Base-by-base conservation (phyloP, 768 basidiomycete species). In the Dioszegia crocea region DNA sequence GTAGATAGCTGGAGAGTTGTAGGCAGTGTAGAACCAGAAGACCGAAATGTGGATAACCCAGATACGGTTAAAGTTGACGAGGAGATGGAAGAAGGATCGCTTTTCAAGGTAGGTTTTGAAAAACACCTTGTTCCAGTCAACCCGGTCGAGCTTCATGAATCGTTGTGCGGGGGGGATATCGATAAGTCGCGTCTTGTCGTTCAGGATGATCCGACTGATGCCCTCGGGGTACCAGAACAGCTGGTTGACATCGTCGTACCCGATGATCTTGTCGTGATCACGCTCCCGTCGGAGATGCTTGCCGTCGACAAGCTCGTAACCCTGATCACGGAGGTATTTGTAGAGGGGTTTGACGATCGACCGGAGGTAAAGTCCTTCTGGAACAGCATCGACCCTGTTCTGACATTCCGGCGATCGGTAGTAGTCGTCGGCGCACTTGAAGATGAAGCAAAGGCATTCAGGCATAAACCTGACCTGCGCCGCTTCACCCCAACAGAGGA, bases 161-260 rank as follows among this genome's bases (percentile, higher is more conserved):
- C 96, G 85, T 71, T 94, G 88, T 0, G 91, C 82, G 1, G 92
- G 89, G 0, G 96, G 82, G 24, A 97, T 81, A 70, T 98, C 93
- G 48, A 98, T 88, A 44, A 98, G 83, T 24, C 91, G 43, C 65
- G 90, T 91, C 84, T 91, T 94, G 81, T 97, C 91, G 17, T 80
- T 83, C 40, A 97, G 82, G 2, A 86, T 84, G 69, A 99, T 98
- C 29, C 90, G 81, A 10, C 92, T 89, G 69, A 99, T 92, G 30
- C 96, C 96, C 64, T 99, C 96, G 2, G 94, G 96, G 76, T 98
- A 99, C 96, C 94, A 99, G 78, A 99, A 99, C 46, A 99, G 79
- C 76, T 99, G 94, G 75, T 99, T 99, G 63, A 98, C 88, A 78
- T 99, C 96, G 77, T 99, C 96, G 71, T 99, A 99, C 3, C 96